These are phyloP conservation scores for Nicotiana tomentosiformis DNA, from an alignment of 257 asterid genomes.

Conservation along the genomic window DNA sequence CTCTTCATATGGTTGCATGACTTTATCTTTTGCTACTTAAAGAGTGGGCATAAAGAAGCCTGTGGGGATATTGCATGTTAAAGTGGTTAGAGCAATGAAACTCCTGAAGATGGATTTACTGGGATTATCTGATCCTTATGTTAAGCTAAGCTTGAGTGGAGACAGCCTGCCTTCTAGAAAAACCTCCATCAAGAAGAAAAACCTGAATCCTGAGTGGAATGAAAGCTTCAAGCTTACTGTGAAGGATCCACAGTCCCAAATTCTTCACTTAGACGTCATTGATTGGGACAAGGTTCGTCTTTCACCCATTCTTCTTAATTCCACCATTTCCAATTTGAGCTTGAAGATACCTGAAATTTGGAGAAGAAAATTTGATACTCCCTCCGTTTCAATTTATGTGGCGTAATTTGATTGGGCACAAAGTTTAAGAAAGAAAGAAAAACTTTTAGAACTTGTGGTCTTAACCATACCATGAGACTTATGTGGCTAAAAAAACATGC, in stretches of 20 bases:
- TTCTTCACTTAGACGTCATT: slow-evolving; percentile 52
- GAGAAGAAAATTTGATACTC: neutral
- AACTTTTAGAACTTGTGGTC: too few species aligned
- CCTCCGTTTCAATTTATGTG: too few species aligned
- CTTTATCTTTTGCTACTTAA: neutral
- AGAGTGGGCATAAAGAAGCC: slow-evolving; percentile 73
- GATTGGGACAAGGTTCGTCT: slow-evolving; percentile 86
- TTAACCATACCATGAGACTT: too few species aligned
- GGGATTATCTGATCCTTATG: slow-evolving; percentile 89
- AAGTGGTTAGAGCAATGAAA: slow-evolving; percentile 66
- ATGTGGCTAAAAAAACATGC: too few species aligned
- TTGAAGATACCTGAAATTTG: neutral
- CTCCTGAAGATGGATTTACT: slow-evolving; percentile 85
- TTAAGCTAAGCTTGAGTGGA: slow-evolving; percentile 65
- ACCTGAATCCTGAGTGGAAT: slow-evolving; percentile 78
- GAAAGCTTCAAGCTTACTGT: slow-evolving; percentile 83
- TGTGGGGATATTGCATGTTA: slow-evolving; percentile 80
- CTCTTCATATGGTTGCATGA: neutral
- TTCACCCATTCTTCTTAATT: neutral
- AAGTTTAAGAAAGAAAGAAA: too few species aligned
- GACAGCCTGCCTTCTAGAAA: slow-evolving; percentile 60
- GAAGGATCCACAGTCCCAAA: slow-evolving; percentile 72
- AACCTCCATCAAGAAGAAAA: slow-evolving; percentile 77
- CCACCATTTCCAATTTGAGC: neutral
- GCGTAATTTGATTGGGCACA: too few species aligned